phyloP scores from a whole-genome alignment of 2,329 filamentous ascomycete species.

The Alternaria brassicicola region DNA sequence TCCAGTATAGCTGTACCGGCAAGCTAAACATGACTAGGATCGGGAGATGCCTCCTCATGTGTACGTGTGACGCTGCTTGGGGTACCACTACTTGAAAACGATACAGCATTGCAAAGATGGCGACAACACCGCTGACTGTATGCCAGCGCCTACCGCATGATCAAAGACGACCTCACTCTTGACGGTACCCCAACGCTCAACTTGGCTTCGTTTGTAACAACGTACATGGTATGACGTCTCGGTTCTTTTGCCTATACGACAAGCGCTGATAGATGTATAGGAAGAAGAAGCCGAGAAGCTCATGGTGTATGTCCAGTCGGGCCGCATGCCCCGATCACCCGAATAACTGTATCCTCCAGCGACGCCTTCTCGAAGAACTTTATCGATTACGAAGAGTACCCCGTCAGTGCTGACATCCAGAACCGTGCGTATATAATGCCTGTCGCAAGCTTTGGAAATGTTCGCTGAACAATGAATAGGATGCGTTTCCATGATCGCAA shows the following conservation, averaged over 20 bases:
- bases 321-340: not conserved
- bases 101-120: no score
- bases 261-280: conserved; percentile 50
- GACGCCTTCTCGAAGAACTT: conserved; percentile 96
- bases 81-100: not conserved
- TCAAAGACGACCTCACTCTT: conserved; percentile 84
- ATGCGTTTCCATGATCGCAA: conserved; percentile 65
- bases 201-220: conserved; percentile 91
- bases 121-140: not conserved
- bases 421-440: conserved; percentile 76
- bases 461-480: conserved; percentile 15
- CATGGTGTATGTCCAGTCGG: conserved; percentile 69
- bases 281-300: conserved; percentile 95
- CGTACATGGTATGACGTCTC: conserved; percentile 74
- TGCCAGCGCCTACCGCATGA: conserved; percentile 82
- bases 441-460: conserved; percentile 73
- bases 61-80: conserved; percentile 18
- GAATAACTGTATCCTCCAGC: conserved; percentile 21
- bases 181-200: conserved; percentile 71
- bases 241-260: conserved; percentile 35
- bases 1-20: not conserved
- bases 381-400: conserved; percentile 59
- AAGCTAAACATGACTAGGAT: conserved; percentile 23
- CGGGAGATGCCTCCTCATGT: conserved; percentile 86
- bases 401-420: conserved; percentile 64